Evolutionary conservation across 2,329 filamentous ascomycete species (phyloP).

Genomic region (Colletotrichum sp.): DNA sequence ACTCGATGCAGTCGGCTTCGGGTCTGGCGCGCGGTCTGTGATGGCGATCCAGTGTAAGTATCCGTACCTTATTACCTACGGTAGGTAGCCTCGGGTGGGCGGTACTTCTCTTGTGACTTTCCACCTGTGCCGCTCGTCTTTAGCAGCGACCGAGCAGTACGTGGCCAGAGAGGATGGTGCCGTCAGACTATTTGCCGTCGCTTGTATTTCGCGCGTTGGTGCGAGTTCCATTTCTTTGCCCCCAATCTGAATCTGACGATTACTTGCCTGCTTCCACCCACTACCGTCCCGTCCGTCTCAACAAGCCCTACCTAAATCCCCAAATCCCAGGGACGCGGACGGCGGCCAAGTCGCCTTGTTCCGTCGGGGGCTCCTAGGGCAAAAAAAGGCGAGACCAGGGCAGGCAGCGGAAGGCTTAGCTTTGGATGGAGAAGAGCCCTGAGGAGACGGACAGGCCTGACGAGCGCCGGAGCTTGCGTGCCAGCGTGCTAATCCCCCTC

Average conservation of each 20-base stretch:
- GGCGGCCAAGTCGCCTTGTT: neutral
- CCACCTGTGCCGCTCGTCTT: neutral
- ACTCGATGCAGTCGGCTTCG: neutral
- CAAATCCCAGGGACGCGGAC: neutral
- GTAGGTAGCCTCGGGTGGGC: neutral
- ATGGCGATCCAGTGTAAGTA: neutral
- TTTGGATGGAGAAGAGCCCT: neutral
- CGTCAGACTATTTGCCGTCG: neutral
- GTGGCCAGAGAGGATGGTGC: neutral
- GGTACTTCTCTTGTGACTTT: neutral
- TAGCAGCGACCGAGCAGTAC: neutral
- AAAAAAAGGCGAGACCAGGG: neutral
- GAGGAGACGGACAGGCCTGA: neutral
- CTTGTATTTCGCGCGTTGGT: neutral
- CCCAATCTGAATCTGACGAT: neutral
- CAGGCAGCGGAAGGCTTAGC: neutral
- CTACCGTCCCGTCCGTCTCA: neutral
- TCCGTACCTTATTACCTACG: neutral
- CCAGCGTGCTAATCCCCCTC: neutral
- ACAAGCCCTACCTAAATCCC: neutral
- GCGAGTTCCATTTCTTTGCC: neutral
- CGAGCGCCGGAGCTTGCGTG: neutral
- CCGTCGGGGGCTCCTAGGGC: neutral
- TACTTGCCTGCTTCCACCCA: neutral
- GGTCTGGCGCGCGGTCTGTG: neutral